A percentile compares a stretch with the other conserved stretches of the same genome.
These are phyloP conservation scores for Udeniomyces megalosporus DNA, from an alignment of 768 basidiomycete genomes.

Conservation along the genomic window DNA sequence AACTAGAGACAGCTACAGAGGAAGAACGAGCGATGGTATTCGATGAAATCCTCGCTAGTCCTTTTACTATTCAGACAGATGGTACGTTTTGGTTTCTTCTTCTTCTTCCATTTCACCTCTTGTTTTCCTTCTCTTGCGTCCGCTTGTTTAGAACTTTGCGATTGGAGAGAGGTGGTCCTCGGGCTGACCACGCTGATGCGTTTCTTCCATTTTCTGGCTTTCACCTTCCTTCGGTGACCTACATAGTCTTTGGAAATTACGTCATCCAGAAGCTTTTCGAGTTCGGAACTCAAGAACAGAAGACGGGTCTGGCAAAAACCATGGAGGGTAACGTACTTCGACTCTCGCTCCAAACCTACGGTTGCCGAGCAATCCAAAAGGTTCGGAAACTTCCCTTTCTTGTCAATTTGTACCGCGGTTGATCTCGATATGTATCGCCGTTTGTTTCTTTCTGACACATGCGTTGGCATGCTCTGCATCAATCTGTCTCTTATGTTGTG, in stretches of 20 bases:
- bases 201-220: not conserved
- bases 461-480: conserved; percentile 63
- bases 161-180: too few species aligned
- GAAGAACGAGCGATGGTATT: conserved; percentile 69
- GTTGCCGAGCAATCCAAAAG: conserved; percentile 55
- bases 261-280: conserved; percentile 89
- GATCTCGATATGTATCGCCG: too few species aligned
- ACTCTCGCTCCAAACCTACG: conserved; percentile 81
- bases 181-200: not conserved
- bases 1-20: conserved; percentile 54
- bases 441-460: too few species aligned
- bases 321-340: conserved; percentile 65
- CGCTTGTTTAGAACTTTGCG: too few species aligned
- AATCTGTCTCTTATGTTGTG: conserved; percentile 23
- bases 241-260: conserved; percentile 69
- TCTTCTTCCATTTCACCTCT: not conserved
- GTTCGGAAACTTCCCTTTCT: not conserved
- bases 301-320: conserved; percentile 45
- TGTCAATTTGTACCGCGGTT: not conserved
- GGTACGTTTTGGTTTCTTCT: not conserved
- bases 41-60: conserved; percentile 53
- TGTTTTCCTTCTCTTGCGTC: too few species aligned
- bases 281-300: conserved; percentile 60
- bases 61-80: conserved; percentile 9
- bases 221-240: not conserved